Base-by-base conservation (phyloP, 768 basidiomycete genomes). In the Pleurotus giganteus region DNA sequence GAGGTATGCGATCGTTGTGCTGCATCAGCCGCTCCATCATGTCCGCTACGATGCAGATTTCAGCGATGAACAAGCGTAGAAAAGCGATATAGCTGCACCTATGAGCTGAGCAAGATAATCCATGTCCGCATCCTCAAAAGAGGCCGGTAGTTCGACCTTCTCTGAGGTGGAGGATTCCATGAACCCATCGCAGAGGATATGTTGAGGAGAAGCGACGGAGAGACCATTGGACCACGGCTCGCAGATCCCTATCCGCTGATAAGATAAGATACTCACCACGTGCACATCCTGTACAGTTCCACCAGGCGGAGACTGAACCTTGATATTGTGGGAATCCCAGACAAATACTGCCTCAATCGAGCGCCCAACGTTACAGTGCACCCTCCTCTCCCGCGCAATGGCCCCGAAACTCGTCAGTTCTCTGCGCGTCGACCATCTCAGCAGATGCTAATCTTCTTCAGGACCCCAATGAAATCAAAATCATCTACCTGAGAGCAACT, bases 391-490 rank as follows among this genome's bases (percentile, higher is more conserved):
- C 66, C 21, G 57, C 70, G 69, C 72, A 69, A 89, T 89, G 88
- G 86, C 88, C 70, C 88, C 88, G 58, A 91, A 91, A 79, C 57
- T 91, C 71, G 90, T 90, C 67, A 70, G 78, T 71, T 47, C 43
- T 23, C 36, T 43, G 39, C 21, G 54, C 45, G 54, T 37, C 53
- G 23, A 31, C 51, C 27, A 4, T n/a, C 4, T 41, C 28, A 11
- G 34, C 17, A 43, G 2, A 4, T 17, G 42, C 24, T 53, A 44
- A 43, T 54, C n/a, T 19, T 54, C 36, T 5, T 29, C 68, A 93
- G 91, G 96, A 99, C 82, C 96, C 96, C 65, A 90, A 80, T 75
- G 96, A 99, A 80, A 81, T 98, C 73, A 98, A 98, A 82, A 91
- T 97, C 78, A 97, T 98, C 83, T 93, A 94, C 84, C 89, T 98